Evolutionary conservation across 371 early-diverging fungal species (phyloP), one percentile per base, ranked within the genome.

Genomic region (Rhizomucor miehei): DNA sequence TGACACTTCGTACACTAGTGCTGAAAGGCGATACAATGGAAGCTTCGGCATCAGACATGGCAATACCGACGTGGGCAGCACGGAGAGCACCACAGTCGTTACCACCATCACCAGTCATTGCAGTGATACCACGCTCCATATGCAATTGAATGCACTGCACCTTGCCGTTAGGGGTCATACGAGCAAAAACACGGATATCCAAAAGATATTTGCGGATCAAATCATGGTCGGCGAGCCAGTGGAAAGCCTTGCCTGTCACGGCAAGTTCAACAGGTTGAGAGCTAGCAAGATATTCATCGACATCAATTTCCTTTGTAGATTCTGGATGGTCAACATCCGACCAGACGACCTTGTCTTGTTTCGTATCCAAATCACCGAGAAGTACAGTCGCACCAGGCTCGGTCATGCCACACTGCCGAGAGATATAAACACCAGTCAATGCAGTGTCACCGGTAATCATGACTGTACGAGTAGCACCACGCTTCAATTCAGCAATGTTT

Each of bases 371-470:
- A 58, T 84, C 87, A 54, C 80, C 84, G 35, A 84, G 59, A 13
- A 82, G 45, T 6, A 84, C 76, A 24, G 60, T 55, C 48, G 62
- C 52, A 17, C 56, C 59, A 1, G 71, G 39, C 11, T 62, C 61
- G 21, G 87, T 71, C 79, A 97, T 85, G 40, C 87, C 88, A 67
- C 87, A 88, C 54, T 88, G 80, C 41, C 81, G 87, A 12, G 89
- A 93, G 60, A 95, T 89, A 57, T 86, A 89, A 11, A 93, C 77
- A 44, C 93, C 95, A 11, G 98, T 97, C 44, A 90, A 67, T 4
- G 92, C 86, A 38, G 90, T 88, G 64, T 97, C 98, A 44, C 98
- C 98, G 13, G 98, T 95, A 59, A 93, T 91, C 92, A 97, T 97
- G 24, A 92, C 80, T 10, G 80, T 84, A 25, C 92, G 82, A 29